These are phyloP conservation scores for Pseudofabraea citricarpa DNA, from an alignment of 2,329 filamentous ascomycete species.

Conservation along the genomic window DNA sequence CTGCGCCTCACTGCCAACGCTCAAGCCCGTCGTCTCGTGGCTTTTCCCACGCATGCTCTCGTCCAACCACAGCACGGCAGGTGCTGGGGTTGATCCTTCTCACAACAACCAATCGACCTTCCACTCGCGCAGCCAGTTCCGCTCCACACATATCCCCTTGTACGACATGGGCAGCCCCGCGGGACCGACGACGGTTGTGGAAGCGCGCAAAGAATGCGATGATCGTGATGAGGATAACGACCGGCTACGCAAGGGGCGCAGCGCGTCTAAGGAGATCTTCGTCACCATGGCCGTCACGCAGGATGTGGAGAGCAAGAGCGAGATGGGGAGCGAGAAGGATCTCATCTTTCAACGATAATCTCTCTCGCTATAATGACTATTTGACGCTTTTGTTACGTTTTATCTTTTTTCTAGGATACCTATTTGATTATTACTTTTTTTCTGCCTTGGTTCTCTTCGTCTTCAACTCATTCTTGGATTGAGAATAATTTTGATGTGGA, in stretches of 20 bases:
- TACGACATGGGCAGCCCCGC: neutral
- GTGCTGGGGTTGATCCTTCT: neutral
- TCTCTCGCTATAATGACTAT: too few species aligned
- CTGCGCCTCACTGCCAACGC: constrained; percentile 43
- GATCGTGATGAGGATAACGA: neutral
- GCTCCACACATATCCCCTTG: neutral
- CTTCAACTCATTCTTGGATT: too few species aligned
- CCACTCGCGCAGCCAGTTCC: neutral
- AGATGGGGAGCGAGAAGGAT: constrained; percentile 10
- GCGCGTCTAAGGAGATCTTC: constrained; percentile 3
- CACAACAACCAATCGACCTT: neutral
- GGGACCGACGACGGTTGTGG: neutral
- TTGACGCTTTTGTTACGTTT: too few species aligned
- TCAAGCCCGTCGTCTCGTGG: constrained; percentile 40
- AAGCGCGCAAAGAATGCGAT: neutral
- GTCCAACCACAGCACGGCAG: neutral
- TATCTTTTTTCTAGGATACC: too few species aligned
- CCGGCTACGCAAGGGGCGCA: neutral
- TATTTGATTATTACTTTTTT: too few species aligned
- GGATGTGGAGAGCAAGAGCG: constrained; percentile 8
- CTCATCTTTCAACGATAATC: constrained; percentile 5
- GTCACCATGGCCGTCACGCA: constrained; percentile 7
- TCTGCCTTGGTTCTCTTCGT: too few species aligned
- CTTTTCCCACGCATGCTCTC: constrained; percentile 13
- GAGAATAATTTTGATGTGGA: too few species aligned